Conservation (phyloP, 2,329 filamentous ascomycete genomes). For the Colletotrichum eremochloae region DNA sequence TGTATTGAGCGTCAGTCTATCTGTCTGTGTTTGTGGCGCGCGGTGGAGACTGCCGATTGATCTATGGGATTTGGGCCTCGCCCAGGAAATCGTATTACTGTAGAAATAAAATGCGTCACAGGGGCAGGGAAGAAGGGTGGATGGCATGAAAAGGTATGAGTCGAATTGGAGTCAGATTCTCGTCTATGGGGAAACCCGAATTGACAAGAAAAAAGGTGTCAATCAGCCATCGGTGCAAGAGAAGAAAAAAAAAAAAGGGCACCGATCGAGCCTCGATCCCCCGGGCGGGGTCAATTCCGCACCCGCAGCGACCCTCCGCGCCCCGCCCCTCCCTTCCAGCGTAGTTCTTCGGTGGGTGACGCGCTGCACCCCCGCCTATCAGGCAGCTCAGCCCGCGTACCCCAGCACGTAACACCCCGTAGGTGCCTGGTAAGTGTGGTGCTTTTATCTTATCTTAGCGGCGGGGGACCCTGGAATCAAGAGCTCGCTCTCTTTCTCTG, state of each 20-base stretch:
- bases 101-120: not conserved
- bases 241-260: not conserved
- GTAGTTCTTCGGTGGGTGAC: conserved; percentile 5
- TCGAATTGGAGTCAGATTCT: conserved; percentile 2
- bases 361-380: conserved; percentile 9
- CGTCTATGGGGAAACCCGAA: not conserved
- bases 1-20: no score
- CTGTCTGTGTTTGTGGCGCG: not conserved
- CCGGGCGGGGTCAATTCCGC: conserved; percentile 29
- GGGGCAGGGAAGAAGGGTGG: not conserved
- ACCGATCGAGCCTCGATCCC: conserved; percentile 6
- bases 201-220: no score
- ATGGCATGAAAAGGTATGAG: not conserved
- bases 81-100: not conserved
- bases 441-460: conserved; percentile 38
- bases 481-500: conserved; percentile 19
- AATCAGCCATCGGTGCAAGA: not conserved
- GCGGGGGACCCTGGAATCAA: conserved; percentile 30
- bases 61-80: no score
- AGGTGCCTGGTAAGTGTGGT: not conserved
- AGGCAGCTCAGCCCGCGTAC: conserved; percentile 11
- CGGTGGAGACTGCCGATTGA: not conserved
- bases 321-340: not conserved
- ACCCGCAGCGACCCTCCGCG: not conserved
- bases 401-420: conserved; percentile 16